Evolutionary conservation across 176 grass and related monocot species (phyloP).

Genomic region (Eleusine indica): DNA sequence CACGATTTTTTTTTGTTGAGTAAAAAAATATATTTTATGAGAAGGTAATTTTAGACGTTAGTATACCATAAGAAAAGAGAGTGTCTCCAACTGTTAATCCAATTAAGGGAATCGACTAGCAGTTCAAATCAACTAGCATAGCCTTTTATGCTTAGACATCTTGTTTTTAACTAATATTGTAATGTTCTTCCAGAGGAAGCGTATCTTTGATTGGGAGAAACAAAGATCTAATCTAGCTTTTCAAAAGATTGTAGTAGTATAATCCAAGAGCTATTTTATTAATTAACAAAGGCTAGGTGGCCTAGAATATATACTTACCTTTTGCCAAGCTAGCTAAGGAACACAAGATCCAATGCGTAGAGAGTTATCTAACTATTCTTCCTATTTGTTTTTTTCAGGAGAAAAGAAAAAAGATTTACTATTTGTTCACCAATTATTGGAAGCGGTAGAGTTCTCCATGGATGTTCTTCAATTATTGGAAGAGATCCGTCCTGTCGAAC

Average conservation of each 20-base stretch:
- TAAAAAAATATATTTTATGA: too few relatives aligned
- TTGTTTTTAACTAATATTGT: too few relatives aligned
- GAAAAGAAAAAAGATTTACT: not conserved
- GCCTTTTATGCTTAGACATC: too few relatives aligned
- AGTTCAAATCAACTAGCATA: too few relatives aligned
- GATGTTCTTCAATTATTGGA: slow-evolving; percentile 22
- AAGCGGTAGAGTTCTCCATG: not conserved
- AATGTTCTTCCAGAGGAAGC: too few relatives aligned
- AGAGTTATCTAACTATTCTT: not conserved
- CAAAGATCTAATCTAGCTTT: too few relatives aligned
- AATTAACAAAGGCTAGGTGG: not conserved
- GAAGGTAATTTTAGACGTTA: too few relatives aligned
- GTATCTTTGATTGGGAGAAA: too few relatives aligned
- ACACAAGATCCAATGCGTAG: not conserved
- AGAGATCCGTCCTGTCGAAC: not conserved
- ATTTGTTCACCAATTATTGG: slow-evolving; percentile 37
- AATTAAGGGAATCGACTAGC: too few relatives aligned
- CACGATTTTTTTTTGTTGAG: too few relatives aligned
- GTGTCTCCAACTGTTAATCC: too few relatives aligned
- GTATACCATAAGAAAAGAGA: too few relatives aligned
- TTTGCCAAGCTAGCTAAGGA: not conserved
- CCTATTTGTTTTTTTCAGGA: not conserved
- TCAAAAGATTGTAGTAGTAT: not conserved
- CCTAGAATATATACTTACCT: not conserved
- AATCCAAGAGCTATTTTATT: not conserved